Evolutionary conservation across 2,329 filamentous ascomycete genomes (phyloP).

Genomic region (Xylaria sp.): DNA sequence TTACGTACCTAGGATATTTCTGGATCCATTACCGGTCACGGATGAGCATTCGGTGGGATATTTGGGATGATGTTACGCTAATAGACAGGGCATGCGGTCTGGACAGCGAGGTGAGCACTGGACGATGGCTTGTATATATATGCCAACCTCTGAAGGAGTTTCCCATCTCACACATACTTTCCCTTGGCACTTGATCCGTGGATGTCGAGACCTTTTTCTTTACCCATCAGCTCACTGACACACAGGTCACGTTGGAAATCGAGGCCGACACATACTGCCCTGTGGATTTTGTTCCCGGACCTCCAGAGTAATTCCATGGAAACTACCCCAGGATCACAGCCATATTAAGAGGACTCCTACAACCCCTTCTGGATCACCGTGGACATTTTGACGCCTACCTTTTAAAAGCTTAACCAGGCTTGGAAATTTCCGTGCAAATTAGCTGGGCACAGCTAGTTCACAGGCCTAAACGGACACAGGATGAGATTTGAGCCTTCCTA

Average conservation of each 20-base stretch:
- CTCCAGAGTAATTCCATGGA: conserved; percentile 23
- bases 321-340: conserved; percentile 8
- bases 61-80: conserved; percentile 47
- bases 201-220: conserved; percentile 34
- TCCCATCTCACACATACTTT: conserved; percentile 41
- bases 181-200: conserved; percentile 42
- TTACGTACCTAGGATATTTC: conserved; percentile 44
- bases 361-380: conserved; percentile 14
- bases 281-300: conserved; percentile 20
- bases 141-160: conserved; percentile 56
- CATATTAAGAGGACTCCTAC: conserved; percentile 4
- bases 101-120: conserved; percentile 65
- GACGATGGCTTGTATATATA: conserved; percentile 61
- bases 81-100: conserved; percentile 54
- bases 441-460: neutral
- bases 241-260: conserved; percentile 34
- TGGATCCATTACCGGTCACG: conserved; percentile 45
- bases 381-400: conserved; percentile 12
- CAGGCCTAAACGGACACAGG: conserved; percentile 4
- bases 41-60: conserved; percentile 47
- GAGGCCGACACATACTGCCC: neutral
- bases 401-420: conserved; percentile 10
- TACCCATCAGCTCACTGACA: conserved; percentile 36
- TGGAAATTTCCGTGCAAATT: conserved; percentile 26
- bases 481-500: conserved; percentile 16